Base-by-base conservation (phyloP, 345 rosid genomes). In the Viola odorata region DNA sequence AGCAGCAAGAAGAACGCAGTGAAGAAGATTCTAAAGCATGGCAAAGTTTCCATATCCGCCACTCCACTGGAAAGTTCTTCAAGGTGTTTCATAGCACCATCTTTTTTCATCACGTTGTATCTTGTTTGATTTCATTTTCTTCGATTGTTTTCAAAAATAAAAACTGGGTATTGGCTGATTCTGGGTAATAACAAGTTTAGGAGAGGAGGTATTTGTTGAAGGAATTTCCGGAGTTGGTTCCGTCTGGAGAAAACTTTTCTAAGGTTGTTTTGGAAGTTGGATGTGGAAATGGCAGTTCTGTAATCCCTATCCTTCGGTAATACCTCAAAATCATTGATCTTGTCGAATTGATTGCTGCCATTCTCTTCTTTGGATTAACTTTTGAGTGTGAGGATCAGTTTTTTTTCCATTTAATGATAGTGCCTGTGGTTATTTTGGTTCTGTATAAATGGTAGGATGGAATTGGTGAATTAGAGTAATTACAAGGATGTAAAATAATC, bases 231-330 rank as follows among this genome's bases (percentile, higher is more conserved):
- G 96, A 84, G 52, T 67, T 92, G 61, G 81, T 82, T 72, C 76
- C 85, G 5, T 68, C 12, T 2, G n/a, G 50, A 4, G 68, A 13
- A 8, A 78, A 75, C 50, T 74, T 76, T 50, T 69, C 84, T 3
- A 85, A 75, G 76, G 75, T 10, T n/a, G 50, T 89, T 51, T 79
- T 92, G 76, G 96, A 92, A 82, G 86, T 87, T 14, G 98, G 96
- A 15, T 87, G 96, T 62, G 96, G 98, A 45, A 92, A 78, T 77
- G 96, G 98, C 14, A 92, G 98, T 73, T 76, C 96, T 0, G 78
- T 77, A 15, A 82, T 85, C 73, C 96, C 96, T 8, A 78, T 92
- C 64, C 65, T 92, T 61, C 82, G 94, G 96, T 91, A 82, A 67
- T 47, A 23, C 32, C 32, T 23, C 32, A 23, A 23, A 23, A 2